Evolutionary conservation across 2,329 filamentous ascomycete genomes (phyloP).

Genomic region (Penicillium sp.): DNA sequence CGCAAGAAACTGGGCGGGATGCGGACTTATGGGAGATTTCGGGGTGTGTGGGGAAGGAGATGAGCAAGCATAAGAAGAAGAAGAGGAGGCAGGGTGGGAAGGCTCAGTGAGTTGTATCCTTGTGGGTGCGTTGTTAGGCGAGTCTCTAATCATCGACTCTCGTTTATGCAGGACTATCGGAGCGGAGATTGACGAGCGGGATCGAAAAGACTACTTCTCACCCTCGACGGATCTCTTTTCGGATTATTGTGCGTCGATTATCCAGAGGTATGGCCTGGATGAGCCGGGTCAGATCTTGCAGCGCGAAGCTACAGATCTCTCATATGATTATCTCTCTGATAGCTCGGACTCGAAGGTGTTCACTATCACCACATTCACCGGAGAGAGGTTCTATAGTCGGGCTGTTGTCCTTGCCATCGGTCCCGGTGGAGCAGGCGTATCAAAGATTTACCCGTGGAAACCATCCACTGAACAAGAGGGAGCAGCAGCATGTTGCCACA

Average conservation of each 20-base stretch:
- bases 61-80: constrained; percentile 73
- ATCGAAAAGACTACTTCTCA: constrained; percentile 68
- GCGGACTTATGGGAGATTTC: constrained; percentile 67
- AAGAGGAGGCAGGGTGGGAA: constrained; percentile 64
- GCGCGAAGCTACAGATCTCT: constrained; percentile 61
- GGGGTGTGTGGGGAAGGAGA: constrained; percentile 73
- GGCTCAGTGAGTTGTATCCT: constrained; percentile 40
- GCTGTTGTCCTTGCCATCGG: constrained; percentile 70
- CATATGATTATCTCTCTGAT: constrained; percentile 49
- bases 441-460: constrained; percentile 51
- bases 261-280: constrained; percentile 59
- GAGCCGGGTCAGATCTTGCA: constrained; percentile 55
- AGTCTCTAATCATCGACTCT: constrained; percentile 1
- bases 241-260: constrained; percentile 61
- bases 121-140: neutral
- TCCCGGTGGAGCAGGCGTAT: constrained; percentile 63
- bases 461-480: constrained; percentile 42
- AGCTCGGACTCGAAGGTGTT: constrained; percentile 59
- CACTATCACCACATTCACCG: constrained; percentile 58
- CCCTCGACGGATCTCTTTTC: constrained; percentile 62
- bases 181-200: constrained; percentile 61
- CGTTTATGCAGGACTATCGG: constrained; percentile 20
- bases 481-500: constrained; percentile 57
- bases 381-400: constrained; percentile 55
- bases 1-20: constrained; percentile 60